These are phyloP conservation scores for Piper betle DNA, from an alignment of 164 flowering plant species.

Conservation along the genomic window DNA sequence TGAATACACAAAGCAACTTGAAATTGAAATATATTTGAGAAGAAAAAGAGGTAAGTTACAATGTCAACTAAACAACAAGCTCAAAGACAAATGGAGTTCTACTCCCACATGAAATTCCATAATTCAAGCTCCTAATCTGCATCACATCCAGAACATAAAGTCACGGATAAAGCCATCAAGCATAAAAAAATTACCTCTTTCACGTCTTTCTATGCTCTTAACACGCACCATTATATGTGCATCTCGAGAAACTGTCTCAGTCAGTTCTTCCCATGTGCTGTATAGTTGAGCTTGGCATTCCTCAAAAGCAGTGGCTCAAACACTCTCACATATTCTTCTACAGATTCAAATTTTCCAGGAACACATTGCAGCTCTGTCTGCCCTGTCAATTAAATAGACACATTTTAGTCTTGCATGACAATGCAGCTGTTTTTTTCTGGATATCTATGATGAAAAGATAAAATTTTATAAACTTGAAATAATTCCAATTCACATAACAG, in stretches of 20 bases:
- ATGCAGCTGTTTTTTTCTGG: too few relatives aligned
- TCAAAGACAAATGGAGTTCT: background rate
- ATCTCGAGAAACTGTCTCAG: conserved; percentile 58
- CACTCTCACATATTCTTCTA: conserved; percentile 84
- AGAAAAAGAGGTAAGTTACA: too few relatives aligned
- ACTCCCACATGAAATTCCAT: too few relatives aligned
- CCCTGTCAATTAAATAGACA: conserved; percentile 25
- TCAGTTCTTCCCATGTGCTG: conserved; percentile 87
- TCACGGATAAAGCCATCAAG: too few relatives aligned
- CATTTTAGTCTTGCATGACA: background rate
- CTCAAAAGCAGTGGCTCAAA: conserved; percentile 98
- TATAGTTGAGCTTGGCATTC: conserved; percentile 94
- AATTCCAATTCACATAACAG: too few relatives aligned
- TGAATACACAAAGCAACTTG: too few relatives aligned
- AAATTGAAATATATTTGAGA: background rate
- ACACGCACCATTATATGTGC: conserved; percentile 59
- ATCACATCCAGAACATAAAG: background rate
- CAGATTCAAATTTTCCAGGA: conserved; percentile 88
- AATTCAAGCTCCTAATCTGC: too few relatives aligned
- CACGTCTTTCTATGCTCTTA: conserved; percentile 70
- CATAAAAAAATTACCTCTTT: conserved; percentile 59
- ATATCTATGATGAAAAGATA: too few relatives aligned
- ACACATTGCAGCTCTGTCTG: conserved; percentile 84
- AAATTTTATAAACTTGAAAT: too few relatives aligned
- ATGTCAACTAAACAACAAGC: background rate